phyloP scores from a whole-genome alignment of 768 basidiomycete species.

The Austroboletus eburneus region DNA sequence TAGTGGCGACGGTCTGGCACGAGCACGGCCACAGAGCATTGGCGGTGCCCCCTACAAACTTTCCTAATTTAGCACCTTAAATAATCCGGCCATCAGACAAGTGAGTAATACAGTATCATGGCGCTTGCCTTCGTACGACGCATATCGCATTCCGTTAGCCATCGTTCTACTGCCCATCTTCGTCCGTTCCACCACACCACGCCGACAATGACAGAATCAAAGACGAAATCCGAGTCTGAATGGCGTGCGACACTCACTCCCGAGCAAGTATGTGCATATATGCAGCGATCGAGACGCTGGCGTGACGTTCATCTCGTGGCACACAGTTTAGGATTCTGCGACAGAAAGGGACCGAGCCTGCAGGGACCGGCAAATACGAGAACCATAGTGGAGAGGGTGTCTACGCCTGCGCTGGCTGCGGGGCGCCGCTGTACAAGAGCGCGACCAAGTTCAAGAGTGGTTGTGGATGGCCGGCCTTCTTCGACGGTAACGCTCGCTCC shows the following conservation, averaged over 20 bases:
- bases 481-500: conserved; percentile 59
- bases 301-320: too few relatives aligned
- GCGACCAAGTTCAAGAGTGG: conserved; percentile 89
- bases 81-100: too few relatives aligned
- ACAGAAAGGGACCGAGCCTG: conserved; percentile 79
- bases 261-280: conserved; percentile 60
- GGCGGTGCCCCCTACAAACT: too few relatives aligned
- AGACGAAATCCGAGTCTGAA: conserved; percentile 62
- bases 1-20: too few relatives aligned
- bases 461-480: conserved; percentile 98
- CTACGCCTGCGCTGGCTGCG: conserved; percentile 78
- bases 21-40: too few relatives aligned
- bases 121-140: not conserved
- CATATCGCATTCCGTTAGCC: not conserved
- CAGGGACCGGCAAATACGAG: conserved; percentile 79
- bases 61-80: too few relatives aligned
- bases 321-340: conserved; percentile 81
- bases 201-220: conserved; percentile 18
- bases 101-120: too few relatives aligned
- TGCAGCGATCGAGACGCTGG: too few relatives aligned
- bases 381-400: conserved; percentile 61
- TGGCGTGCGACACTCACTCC: conserved; percentile 80
- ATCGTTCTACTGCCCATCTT: not conserved
- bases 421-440: conserved; percentile 82
- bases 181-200: conserved; percentile 6